phyloP scores from a whole-genome alignment of 305 asterid species.

The Petunia hybrid region DNA sequence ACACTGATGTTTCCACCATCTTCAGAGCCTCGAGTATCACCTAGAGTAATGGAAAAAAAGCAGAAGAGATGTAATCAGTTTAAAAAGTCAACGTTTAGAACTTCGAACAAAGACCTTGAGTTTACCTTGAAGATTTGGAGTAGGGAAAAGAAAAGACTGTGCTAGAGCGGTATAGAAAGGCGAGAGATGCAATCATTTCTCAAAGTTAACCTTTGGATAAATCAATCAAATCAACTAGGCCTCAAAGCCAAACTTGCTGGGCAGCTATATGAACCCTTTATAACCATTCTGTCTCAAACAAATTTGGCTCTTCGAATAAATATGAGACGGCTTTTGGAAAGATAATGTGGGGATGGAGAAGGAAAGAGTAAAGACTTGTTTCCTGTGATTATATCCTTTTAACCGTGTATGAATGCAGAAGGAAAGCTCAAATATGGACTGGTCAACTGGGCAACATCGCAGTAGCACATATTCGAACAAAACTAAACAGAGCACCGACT shows the following conservation, averaged over 20 bases:
- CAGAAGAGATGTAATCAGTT: conserved; percentile 29
- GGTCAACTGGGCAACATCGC: neutral
- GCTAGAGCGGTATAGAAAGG: neutral
- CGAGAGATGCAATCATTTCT: conserved; percentile 14
- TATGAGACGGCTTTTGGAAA: conserved; percentile 19
- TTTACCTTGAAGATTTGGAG: conserved; percentile 3
- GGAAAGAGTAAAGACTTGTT: conserved; percentile 16
- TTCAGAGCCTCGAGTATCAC: conserved; percentile 50
- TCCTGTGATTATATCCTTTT: neutral
- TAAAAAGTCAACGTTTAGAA: conserved; percentile 30
- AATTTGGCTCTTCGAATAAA: conserved; percentile 5
- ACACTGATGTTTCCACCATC: conserved; percentile 58
- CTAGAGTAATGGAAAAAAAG: conserved; percentile 35
- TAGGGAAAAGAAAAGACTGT: neutral
- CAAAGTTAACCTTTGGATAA: neutral
- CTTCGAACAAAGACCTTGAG: conserved; percentile 1
- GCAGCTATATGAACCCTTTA: conserved; percentile 14
- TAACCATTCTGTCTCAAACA: neutral
- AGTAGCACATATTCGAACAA: conserved; percentile 5
- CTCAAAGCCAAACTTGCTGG: neutral
- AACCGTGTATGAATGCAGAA: neutral
- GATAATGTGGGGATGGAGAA: neutral
- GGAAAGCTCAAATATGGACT: neutral
- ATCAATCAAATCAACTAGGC: conserved; percentile 12
- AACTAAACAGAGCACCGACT: neutral